Base-by-base conservation (phyloP, 2,329 filamentous ascomycete species). In the Zelopaecilomyces penicillatus region DNA sequence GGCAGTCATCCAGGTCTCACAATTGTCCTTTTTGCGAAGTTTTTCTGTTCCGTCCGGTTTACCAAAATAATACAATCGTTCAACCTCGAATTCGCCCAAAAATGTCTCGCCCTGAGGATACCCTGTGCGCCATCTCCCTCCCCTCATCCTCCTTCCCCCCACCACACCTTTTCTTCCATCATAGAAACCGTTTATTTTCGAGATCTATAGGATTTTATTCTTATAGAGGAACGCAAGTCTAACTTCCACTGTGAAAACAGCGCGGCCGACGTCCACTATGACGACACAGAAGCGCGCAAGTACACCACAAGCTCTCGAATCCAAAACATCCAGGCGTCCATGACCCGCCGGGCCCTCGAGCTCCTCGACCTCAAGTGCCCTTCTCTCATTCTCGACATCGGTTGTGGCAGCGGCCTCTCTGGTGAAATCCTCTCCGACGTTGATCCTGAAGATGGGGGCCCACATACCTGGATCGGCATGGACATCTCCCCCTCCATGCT, bases 71-170 rank as follows among this genome's bases (percentile, higher is more conserved):
- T 19, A 19, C 19, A 19, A 19, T 19, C 19, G 2, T 19, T 19
- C 19, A 19, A 19, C 19, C 19, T 19, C 19, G 19, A 19, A 19
- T 19, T 19, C 19, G 19, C 19, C 19, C 19, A 19, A 19, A 19
- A 61, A 97, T 98, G 93, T 97, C 93, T 61, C 88, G 93, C 56
- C 93, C 93, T 52, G 93, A 98, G 75, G 93, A 98, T 70, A 85
- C 81, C 53, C 82, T 97, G 87, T 93, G 74, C 59, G 78, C 57
- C 30, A 48, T 37, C 43, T 46, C 41, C 49, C 49, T 53, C 52
- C 45, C 48, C 49, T 55, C 53, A 27, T 44, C 44, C 43, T 37
- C 48, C 44, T 45, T 47, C 42, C 45, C 52, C 57, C 64, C 44
- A 11, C 28, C 38, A 30, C 33, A 27, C 6, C 29, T 7, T 9